phyloP scores from a whole-genome alignment of 108 stramenopile genomes.

The Nitzschia inconspicua region DNA sequence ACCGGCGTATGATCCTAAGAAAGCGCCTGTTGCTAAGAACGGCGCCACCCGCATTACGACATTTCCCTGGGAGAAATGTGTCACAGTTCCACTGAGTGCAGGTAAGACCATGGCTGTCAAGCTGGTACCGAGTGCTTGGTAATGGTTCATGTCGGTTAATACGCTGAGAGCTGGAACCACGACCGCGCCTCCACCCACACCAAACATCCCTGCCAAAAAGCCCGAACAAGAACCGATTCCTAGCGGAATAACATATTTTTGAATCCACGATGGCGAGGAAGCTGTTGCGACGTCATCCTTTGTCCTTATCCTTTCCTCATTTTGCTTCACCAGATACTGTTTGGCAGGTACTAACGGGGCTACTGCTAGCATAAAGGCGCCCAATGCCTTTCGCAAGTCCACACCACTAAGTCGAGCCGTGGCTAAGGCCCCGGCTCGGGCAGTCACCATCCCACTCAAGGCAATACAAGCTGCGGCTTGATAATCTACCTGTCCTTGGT shows the following conservation, averaged over 20 bases:
- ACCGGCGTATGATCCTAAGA: conserved; percentile 77
- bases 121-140: conserved; percentile 86
- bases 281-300: background rate
- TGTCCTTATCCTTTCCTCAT: background rate
- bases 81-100: no score
- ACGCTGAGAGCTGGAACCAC: conserved; percentile 85
- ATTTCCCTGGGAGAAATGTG: no score
- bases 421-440: conserved; percentile 62
- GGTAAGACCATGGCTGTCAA: conserved; percentile 13
- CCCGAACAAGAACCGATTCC: conserved; percentile 50
- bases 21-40: conserved; percentile 75
- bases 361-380: conserved; percentile 82
- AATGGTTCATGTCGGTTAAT: conserved; percentile 72
- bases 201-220: conserved; percentile 87
- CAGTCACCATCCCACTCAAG: conserved; percentile 71
- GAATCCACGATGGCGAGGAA: background rate
- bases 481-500: conserved; percentile 72
- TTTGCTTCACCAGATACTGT: conserved; percentile 39
- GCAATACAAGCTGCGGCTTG: conserved; percentile 73
- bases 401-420: conserved; percentile 45
- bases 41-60: no score
- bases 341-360: conserved; percentile 82
- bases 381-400: conserved; percentile 57
- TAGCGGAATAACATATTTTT: conserved; percentile 42
- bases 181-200: conserved; percentile 89